Conservation (phyloP, 257 asterid species). For the Avicennia marina region DNA sequence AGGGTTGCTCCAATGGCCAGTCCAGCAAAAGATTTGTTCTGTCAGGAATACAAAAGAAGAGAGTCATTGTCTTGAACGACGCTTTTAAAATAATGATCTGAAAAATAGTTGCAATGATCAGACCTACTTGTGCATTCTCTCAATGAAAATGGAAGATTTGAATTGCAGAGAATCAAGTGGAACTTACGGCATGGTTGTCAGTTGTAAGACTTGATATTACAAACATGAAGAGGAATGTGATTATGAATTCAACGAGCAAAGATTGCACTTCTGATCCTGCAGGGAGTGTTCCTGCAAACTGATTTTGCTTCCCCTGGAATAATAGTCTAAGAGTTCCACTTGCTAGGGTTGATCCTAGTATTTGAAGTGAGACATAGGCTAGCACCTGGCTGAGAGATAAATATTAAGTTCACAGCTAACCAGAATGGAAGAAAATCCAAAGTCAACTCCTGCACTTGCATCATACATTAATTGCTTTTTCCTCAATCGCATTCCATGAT, state of each 20-base stretch:
- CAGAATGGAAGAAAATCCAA: not conserved
- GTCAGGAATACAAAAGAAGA: not conserved
- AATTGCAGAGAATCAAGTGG: too few relatives aligned
- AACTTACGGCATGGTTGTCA: slow-evolving; percentile 21
- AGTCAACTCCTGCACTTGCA: not conserved
- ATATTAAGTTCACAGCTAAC: too few relatives aligned
- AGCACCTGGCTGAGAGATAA: slow-evolving; percentile 25
- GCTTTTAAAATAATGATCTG: not conserved
- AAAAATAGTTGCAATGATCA: not conserved
- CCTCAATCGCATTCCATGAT: too few relatives aligned
- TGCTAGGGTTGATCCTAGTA: slow-evolving; percentile 35
- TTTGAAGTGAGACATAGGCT: slow-evolving; percentile 26
- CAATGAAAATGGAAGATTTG: too few relatives aligned
- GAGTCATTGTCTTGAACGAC: not conserved
- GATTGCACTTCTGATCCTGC: slow-evolving; percentile 26
- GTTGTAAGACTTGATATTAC: slow-evolving; percentile 27
- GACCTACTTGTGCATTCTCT: not conserved
- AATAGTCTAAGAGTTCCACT: slow-evolving; percentile 22
- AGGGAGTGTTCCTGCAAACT: slow-evolving; percentile 31
- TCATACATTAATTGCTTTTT: too few relatives aligned
- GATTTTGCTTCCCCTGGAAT: slow-evolving; percentile 18
- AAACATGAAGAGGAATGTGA: slow-evolving; percentile 31
- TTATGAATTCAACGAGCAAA: slow-evolving; percentile 23
- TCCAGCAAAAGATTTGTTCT: slow-evolving; percentile 22
- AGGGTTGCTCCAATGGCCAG: slow-evolving; percentile 27